Evolutionary conservation across 2,329 filamentous ascomycete species (phyloP), one percentile per base, ranked within the genome.

Genomic region (Trichoderma pleuroti): DNA sequence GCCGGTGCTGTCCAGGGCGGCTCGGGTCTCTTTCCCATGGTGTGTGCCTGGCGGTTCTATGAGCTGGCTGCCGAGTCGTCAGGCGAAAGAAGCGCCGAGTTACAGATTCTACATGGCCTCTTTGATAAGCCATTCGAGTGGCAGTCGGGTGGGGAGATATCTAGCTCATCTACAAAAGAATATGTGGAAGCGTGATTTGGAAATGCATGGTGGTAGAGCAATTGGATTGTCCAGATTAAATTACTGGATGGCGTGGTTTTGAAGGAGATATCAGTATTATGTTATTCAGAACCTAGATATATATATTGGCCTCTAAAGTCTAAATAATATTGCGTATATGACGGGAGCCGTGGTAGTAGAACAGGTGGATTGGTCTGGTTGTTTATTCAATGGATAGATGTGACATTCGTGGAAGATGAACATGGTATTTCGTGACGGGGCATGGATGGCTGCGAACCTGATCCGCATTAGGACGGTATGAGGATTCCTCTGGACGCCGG

Each of bases 391-490:
- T 30, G 16, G 34, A 56, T 7, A 28, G 14, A 67, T 42, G 32
- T 39, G 30, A 24, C n/a, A 34, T 59, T 34, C 64, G 36, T 60
- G 36, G 26, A 46, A 46, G 36, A 60, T 59, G 28, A 39, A 11
- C 18, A 49, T 68, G 36, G 54, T 46, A 46, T 32, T 59, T 68
- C 64, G 64, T 68, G 28, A 68, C 54, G 52, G 64, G 62, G 54
- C 26, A 49, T 59, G 54, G 54, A n/a, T 28, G 32, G 32, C 42
- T 24, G 52, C 34, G 64, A 32, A 24, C 11, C 36, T 46, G 26
- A 36, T 30, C 34, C 34, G 64, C 64, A 59, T 46, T 24, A 32
- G 12, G 28, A 12, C 26, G 16, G 28, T 32, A 26, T 59, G 34
- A 67, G 32, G 46, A 39, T 14, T 18, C 26, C 34, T 30, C 54